phyloP scores from a whole-genome alignment of 345 rosid species.

The Bruguiera sexangula region DNA sequence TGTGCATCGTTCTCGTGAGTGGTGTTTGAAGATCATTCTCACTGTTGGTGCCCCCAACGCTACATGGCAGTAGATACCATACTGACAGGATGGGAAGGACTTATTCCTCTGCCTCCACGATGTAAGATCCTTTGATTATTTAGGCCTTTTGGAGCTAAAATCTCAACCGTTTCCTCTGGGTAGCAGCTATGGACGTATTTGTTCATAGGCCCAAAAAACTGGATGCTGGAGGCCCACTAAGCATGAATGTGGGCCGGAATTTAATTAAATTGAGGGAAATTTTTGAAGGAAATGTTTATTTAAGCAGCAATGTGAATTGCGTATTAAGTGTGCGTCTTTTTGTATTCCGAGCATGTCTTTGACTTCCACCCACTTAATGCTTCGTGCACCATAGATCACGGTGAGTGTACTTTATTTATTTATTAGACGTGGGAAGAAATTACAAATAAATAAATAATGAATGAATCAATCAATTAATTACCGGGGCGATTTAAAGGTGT shows the following conservation, averaged over 20 bases:
- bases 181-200: not conserved
- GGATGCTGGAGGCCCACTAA: no score
- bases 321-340: not conserved
- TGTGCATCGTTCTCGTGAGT: not conserved
- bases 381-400: slow-evolving; percentile 17
- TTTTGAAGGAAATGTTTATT: not conserved
- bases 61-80: not conserved
- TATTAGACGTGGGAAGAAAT: not conserved
- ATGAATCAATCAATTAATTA: not conserved
- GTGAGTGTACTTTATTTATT: not conserved
- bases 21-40: not conserved
- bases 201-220: no score
- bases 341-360: slow-evolving; percentile 1
- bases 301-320: no score
- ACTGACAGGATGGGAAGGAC: not conserved
- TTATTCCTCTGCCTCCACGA: no score
- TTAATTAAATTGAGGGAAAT: not conserved
- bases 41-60: not conserved
- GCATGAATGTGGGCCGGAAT: no score
- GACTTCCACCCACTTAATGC: not conserved
- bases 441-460: no score
- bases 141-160: not conserved
- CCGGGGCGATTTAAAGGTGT: not conserved
- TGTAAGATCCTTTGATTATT: not conserved
- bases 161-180: not conserved